Conservation (phyloP, 768 basidiomycete species). For the Trametes elegans region DNA sequence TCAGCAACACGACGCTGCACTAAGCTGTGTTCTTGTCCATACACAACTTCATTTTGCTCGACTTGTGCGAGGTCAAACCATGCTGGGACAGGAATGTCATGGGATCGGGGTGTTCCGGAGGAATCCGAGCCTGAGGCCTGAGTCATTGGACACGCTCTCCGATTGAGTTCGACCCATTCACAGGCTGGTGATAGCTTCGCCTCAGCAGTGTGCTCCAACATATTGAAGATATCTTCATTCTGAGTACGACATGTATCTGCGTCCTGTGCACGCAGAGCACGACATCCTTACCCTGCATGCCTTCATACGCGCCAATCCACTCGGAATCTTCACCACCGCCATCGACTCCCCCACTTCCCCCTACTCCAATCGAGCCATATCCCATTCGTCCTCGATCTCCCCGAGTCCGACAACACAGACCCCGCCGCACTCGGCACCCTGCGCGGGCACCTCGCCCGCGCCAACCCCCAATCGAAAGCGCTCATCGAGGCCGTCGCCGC, state of each 20-base stretch:
- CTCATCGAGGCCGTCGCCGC: conserved; percentile 17
- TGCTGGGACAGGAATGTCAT: too few species aligned
- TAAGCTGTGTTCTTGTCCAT: too few species aligned
- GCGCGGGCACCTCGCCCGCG: conserved; percentile 28
- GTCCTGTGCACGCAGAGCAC: conserved; percentile 36
- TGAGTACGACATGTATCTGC: conserved; percentile 35
- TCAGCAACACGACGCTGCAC: too few species aligned
- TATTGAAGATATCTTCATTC: too few species aligned
- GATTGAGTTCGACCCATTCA: too few species aligned
- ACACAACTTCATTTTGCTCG: too few species aligned
- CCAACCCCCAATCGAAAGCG: conserved; percentile 29
- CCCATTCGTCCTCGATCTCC: conserved; percentile 31
- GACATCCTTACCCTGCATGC: conserved; percentile 30
- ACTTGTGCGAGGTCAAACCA: too few species aligned
- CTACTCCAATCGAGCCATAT: conserved; percentile 37
- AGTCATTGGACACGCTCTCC: too few species aligned
- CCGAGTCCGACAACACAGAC: conserved; percentile 4
- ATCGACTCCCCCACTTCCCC: conserved; percentile 26
- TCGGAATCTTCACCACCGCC: conserved; percentile 38
- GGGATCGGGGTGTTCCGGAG: too few species aligned
- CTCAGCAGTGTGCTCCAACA: too few species aligned
- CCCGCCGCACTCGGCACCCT: conserved; percentile 17
- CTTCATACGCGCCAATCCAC: conserved; percentile 35
- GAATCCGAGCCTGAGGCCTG: too few species aligned
- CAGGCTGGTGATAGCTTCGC: too few species aligned